These are phyloP conservation scores for Henckelia pumila DNA, from an alignment of 257 asterid genomes.

Conservation along the genomic window DNA sequence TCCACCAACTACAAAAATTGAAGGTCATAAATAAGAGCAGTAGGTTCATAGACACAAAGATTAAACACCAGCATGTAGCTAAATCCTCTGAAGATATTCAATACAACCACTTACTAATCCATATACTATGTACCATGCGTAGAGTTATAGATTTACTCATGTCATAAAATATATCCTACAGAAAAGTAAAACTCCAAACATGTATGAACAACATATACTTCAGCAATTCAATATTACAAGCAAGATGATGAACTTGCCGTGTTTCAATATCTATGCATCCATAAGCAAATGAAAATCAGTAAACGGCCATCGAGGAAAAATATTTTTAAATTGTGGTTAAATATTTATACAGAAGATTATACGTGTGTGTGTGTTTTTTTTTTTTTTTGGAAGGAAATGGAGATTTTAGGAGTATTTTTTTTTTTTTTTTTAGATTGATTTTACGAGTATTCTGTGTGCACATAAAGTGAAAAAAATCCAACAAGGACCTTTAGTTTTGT, in stretches of 20 bases:
- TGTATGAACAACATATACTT: conserved; percentile 1
- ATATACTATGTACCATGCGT: not conserved
- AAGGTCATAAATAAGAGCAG: conserved; percentile 23
- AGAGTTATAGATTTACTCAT: not conserved
- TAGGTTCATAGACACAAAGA: conserved; percentile 1
- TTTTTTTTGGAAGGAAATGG: too few relatives aligned
- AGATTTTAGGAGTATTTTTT: not conserved
- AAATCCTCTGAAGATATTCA: not conserved
- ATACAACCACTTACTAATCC: not conserved
- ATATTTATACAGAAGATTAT: not conserved
- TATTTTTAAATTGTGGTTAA: not conserved
- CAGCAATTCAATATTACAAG: not conserved
- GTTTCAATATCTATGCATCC: conserved; percentile 12
- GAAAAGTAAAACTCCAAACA: conserved; percentile 11
- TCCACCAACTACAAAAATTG: conserved; percentile 58
- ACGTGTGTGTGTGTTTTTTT: too few relatives aligned
- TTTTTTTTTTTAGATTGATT: too few relatives aligned
- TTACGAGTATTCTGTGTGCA: not conserved
- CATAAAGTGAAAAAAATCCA: not conserved
- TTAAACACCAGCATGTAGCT: conserved; percentile 11
- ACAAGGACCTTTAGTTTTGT: conserved; percentile 1
- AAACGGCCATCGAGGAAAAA: not conserved
- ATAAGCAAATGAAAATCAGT: not conserved
- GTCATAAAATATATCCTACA: not conserved
- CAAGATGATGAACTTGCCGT: conserved; percentile 1